Conservation (phyloP, 2,329 filamentous ascomycete genomes). For the Fusarium penzigii region DNA sequence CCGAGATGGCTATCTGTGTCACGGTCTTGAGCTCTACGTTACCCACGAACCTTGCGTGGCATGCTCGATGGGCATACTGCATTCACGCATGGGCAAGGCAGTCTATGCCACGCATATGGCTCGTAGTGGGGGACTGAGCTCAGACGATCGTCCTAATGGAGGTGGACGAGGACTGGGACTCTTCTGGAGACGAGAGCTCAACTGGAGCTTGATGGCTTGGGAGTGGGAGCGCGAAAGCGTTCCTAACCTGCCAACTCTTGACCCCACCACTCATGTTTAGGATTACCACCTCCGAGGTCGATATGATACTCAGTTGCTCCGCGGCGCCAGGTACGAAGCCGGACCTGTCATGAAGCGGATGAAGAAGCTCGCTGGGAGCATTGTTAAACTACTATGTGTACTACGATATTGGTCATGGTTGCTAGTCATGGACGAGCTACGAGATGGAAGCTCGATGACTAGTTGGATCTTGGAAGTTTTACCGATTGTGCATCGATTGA, state of each 20-base stretch:
- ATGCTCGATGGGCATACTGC: conserved; percentile 94
- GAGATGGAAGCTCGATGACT: conserved; percentile 1
- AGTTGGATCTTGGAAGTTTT: not conserved
- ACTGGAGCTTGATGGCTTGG: conserved; percentile 84
- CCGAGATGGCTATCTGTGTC: conserved; percentile 87
- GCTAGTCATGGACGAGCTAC: not conserved
- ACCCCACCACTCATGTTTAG: conserved; percentile 53
- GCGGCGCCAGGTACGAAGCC: conserved; percentile 12
- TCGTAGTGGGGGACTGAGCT: conserved; percentile 78
- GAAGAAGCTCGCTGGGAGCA: conserved; percentile 11
- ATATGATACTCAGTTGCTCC: conserved; percentile 34
- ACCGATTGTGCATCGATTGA: conserved; percentile 29
- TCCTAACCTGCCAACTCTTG: conserved; percentile 41
- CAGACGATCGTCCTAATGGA: conserved; percentile 65
- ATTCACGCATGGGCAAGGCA: conserved; percentile 86
- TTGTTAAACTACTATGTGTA: conserved; percentile 18
- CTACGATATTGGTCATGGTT: conserved; percentile 10
- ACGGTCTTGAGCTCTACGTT: conserved; percentile 88
- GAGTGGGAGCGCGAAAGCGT: conserved; percentile 62
- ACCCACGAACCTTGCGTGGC: conserved; percentile 96
- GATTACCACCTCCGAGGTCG: conserved; percentile 44
- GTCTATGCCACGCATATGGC: conserved; percentile 80
- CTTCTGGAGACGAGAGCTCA: conserved; percentile 75
- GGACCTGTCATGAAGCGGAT: conserved; percentile 7
- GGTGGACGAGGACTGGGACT: conserved; percentile 65